phyloP scores from a whole-genome alignment of 2,329 filamentous ascomycete species.

The Colletotrichum musae region DNA sequence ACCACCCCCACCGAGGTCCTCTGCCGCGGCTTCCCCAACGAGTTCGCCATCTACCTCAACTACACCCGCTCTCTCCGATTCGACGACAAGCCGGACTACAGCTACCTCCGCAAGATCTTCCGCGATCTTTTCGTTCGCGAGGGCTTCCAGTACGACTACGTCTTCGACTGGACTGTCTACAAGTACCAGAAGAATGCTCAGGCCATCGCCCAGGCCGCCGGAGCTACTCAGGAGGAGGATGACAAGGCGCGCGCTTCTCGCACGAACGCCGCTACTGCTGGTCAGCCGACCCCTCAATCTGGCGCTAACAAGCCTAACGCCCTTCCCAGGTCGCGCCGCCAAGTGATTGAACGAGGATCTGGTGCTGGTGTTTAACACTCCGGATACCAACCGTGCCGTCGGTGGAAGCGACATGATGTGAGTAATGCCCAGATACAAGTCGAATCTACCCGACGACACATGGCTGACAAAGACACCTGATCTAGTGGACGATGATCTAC shows the following conservation, averaged over 20 bases:
- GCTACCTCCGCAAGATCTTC: conserved; percentile 99
- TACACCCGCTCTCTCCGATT: conserved; percentile 99
- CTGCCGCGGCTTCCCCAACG: conserved; percentile 98
- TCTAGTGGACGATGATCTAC: conserved; percentile 85
- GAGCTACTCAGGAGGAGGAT: conserved; percentile 74
- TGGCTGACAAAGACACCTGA: conserved; percentile 83
- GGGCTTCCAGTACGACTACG: conserved; percentile 99
- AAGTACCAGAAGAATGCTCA: conserved; percentile 99
- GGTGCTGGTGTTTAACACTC: conserved; percentile 73
- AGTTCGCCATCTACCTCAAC: conserved; percentile 99
- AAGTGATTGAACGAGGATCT: conserved; percentile 81
- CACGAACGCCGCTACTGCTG: conserved; percentile 75
- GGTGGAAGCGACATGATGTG: conserved; percentile 95
- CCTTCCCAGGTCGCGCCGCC: conserved; percentile 84
- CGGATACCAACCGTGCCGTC: conserved; percentile 81
- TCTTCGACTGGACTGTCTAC: conserved; percentile 99
- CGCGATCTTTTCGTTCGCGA: conserved; percentile 98
- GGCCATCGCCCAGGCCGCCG: conserved; percentile 83
- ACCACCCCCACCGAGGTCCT: conserved; percentile 98
- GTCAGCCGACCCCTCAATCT: conserved; percentile 70
- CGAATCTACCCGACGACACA: conserved; percentile 75
- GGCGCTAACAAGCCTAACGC: conserved; percentile 79
- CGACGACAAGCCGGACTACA: conserved; percentile 99
- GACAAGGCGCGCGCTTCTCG: conserved; percentile 82
- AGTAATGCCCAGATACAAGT: conserved; percentile 69